These are phyloP conservation scores for Fusarium burgessii DNA, from an alignment of 2,329 filamentous ascomycete species.

Conservation along the genomic window DNA sequence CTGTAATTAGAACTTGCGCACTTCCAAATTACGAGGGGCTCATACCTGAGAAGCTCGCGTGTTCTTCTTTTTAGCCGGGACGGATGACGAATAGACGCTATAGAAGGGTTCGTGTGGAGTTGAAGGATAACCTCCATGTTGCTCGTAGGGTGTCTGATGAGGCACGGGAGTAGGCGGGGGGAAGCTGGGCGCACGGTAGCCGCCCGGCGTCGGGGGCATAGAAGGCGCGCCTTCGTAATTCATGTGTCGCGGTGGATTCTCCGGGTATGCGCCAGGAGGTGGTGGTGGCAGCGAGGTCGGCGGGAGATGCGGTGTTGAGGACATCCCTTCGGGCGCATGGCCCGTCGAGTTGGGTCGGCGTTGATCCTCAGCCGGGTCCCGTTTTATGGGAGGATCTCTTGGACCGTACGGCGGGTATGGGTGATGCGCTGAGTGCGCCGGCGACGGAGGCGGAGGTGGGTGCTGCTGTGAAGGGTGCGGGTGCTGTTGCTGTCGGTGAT, in stretches of 20 bases:
- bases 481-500: slow-evolving; percentile 52
- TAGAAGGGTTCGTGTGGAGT: slow-evolving; percentile 54
- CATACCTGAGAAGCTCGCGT: slow-evolving; percentile 72
- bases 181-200: slow-evolving; percentile 57
- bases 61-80: slow-evolving; percentile 68
- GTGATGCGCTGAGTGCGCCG: slow-evolving; percentile 54
- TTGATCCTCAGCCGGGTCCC: slow-evolving; percentile 65
- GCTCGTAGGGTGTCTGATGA: slow-evolving; percentile 56
- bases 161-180: slow-evolving; percentile 56
- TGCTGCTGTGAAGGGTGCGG: slow-evolving; percentile 37
- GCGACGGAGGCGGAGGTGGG: slow-evolving; percentile 54
- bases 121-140: slow-evolving; percentile 46
- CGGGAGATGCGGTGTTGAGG: slow-evolving; percentile 50
- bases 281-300: slow-evolving; percentile 50
- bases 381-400: slow-evolving; percentile 67
- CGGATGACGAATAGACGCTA: slow-evolving; percentile 58
- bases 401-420: slow-evolving; percentile 59
- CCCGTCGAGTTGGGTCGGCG: slow-evolving; percentile 66
- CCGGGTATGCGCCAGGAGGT: slow-evolving; percentile 54
- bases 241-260: slow-evolving; percentile 65
- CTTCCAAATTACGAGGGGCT: not conserved
- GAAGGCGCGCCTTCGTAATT: slow-evolving; percentile 63
- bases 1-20: slow-evolving; percentile 25
- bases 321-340: slow-evolving; percentile 53
- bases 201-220: slow-evolving; percentile 59